Percentiles rank a stretch among this genome's conserved stretches.
phyloP scores from a whole-genome alignment of 176 grass and related monocot species.

The Carex parvula region DNA sequence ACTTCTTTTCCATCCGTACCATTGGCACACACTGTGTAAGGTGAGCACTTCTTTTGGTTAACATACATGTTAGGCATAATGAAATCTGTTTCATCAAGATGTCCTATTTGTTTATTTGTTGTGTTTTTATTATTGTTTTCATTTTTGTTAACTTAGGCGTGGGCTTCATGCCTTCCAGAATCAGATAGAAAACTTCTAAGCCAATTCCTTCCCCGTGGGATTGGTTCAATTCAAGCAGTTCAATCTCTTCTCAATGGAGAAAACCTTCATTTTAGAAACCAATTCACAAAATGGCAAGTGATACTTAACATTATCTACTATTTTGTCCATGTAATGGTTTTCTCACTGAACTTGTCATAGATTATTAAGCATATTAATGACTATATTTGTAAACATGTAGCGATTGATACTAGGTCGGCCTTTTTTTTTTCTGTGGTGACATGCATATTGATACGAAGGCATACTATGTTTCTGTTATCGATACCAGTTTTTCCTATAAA shows the following conservation, averaged over 20 bases:
- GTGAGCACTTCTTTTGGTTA: not conserved
- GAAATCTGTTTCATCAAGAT: not conserved
- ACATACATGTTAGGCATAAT: not conserved
- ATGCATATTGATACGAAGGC: constrained; percentile 62
- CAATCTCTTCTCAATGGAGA: constrained; percentile 40
- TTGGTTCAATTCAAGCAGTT: constrained; percentile 46
- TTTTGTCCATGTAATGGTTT: constrained; percentile 6
- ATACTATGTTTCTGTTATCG: constrained; percentile 50
- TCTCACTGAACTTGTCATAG: not conserved
- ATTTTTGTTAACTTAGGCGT: constrained; percentile 42
- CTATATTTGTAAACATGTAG: constrained; percentile 3
- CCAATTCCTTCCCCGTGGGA: constrained; percentile 47
- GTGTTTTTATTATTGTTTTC: not conserved
- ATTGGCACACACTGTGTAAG: too few species aligned
- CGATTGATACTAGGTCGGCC: constrained; percentile 45
- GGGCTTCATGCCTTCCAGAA: constrained; percentile 54
- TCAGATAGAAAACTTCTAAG: constrained; percentile 51
- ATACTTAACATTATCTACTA: constrained; percentile 2
- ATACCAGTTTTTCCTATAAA: constrained; percentile 34
- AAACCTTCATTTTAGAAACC: constrained; percentile 47
- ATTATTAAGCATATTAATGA: not conserved
- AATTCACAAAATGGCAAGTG: constrained; percentile 53
- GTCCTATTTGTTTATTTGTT: not conserved
- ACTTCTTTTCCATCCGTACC: too few species aligned
- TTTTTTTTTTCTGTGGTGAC: constrained; percentile 52